Evolutionary conservation across 495 filamentous ascomycete species (phyloP).

Genomic region (Jackrogersella minutella): DNA sequence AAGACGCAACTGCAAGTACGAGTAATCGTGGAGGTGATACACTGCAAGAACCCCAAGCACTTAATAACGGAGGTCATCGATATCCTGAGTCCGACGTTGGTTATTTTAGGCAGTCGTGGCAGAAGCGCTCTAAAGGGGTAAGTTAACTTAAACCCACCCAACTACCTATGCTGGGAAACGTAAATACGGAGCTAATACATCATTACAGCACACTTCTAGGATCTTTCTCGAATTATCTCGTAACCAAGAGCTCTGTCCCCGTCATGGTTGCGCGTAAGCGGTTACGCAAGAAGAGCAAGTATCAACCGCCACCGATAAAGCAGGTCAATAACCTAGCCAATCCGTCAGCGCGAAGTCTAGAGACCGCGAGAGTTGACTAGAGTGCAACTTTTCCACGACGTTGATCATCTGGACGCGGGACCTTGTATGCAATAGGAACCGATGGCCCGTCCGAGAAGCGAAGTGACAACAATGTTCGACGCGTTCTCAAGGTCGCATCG

Average conservation of each 20-base stretch:
- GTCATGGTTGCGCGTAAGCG: slow-evolving; percentile 91
- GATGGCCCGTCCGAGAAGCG: neutral
- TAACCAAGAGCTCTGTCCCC: slow-evolving; percentile 94
- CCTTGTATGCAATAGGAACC: neutral
- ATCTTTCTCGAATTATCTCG: slow-evolving; percentile 95
- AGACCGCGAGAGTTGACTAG: slow-evolving; percentile 73
- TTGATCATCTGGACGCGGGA: neutral
- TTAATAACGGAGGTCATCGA: slow-evolving; percentile 92
- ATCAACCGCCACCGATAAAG: slow-evolving; percentile 64
- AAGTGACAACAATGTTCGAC: neutral
- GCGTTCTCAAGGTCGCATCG: neutral
- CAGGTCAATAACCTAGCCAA: slow-evolving; percentile 76
- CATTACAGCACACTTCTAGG: slow-evolving; percentile 67
- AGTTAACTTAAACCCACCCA: slow-evolving; percentile 47
- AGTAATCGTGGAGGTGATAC: slow-evolving; percentile 92
- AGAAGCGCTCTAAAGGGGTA: slow-evolving; percentile 93
- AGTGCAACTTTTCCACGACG: neutral
- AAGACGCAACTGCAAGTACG: slow-evolving; percentile 91
- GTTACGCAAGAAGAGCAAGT: slow-evolving; percentile 76
- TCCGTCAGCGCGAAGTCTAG: slow-evolving; percentile 68
- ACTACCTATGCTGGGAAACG: neutral
- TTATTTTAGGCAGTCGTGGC: slow-evolving; percentile 89
- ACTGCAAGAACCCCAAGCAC: slow-evolving; percentile 94
- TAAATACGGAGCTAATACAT: slow-evolving; percentile 8
- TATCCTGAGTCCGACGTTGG: slow-evolving; percentile 87